Conservation (phyloP, 139 green algal genomes). For the Chlorella sp. region DNA sequence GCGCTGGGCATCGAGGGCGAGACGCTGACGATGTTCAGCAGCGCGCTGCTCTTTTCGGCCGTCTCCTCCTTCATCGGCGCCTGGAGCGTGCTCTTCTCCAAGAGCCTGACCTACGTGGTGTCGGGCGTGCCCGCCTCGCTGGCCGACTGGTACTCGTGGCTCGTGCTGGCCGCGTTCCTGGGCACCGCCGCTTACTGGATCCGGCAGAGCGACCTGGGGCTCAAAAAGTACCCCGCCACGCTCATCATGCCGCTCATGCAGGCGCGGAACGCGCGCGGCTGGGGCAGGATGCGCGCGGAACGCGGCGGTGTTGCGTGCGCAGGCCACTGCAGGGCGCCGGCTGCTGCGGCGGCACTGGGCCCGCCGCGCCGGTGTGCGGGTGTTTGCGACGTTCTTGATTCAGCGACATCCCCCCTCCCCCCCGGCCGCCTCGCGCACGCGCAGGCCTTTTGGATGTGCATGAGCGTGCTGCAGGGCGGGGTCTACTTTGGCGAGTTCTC, state of each 20-base stretch:
- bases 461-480: slow-evolving; percentile 50
- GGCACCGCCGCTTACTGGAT: slow-evolving; percentile 52
- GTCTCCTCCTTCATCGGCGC: slow-evolving; percentile 49
- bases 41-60: slow-evolving; percentile 54
- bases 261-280: not conserved
- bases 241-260: slow-evolving; percentile 63
- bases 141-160: slow-evolving; percentile 49
- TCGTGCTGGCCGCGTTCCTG: slow-evolving; percentile 45
- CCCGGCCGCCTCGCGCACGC: slow-evolving; percentile 34
- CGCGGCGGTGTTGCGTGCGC: too few species aligned
- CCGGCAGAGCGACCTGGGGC: slow-evolving; percentile 37
- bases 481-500: slow-evolving; percentile 59
- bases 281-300: not conserved
- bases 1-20: not conserved
- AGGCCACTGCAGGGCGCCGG: too few species aligned
- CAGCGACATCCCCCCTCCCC: not conserved
- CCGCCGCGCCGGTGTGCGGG: too few species aligned
- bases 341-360: too few species aligned
- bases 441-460: slow-evolving; percentile 60
- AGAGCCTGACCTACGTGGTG: slow-evolving; percentile 54
- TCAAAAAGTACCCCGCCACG: slow-evolving; percentile 45
- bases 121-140: slow-evolving; percentile 35
- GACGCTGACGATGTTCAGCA: slow-evolving; percentile 20
- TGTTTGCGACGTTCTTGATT: not conserved
- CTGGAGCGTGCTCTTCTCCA: slow-evolving; percentile 56